Evolutionary conservation across 805 yeast species (phyloP), one percentile per base, ranked within the genome.

Genomic region (Myxozyma udenii): DNA sequence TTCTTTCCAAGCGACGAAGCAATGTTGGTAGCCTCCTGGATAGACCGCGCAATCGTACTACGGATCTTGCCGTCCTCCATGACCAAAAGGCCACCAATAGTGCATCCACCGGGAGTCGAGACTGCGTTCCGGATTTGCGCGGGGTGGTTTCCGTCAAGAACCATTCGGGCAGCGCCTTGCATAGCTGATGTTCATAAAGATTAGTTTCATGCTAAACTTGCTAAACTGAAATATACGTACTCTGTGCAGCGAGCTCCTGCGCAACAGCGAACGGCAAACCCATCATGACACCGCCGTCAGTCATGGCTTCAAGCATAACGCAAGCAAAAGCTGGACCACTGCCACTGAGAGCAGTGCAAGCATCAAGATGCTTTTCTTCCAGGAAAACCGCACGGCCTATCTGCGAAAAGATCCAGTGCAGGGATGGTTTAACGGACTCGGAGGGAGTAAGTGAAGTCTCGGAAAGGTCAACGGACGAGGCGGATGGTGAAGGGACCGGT

Each of bases 41-140:
- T 85, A 36, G 95, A 96, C 63, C 88, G 78, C 43, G 95, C 80
- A 62, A 93, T 85, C 22, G 88, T 91, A 41, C 87, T 78, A 71
- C 96, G 84, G 42, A 93, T 85, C 45, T 91, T 95, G 44, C 80
- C 81, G 61, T 88, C 96, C 73, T 93, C 98, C 84, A 93, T 81
- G 58, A 83, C 87, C 69, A 91, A 77, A 52, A 93, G 74, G 0
- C 98, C 98, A 7, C 95, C 95, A 67, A 93, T 93, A 3, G 98
- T 93, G 45, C 97, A 90, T 30, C 98, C 98, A 26, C 93, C 98
- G 22, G 98, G 98, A 0, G 98, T 93, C 66, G 96, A 89, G 6
- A 93, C 93, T 62, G 83, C 84, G 66, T 85, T 82, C 66, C 87
- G 87, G 67, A 93, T 77, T 11, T 79, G 87, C 18, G 93, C 91